phyloP scores from a whole-genome alignment of 129 eudicot genomes.

The Helianthus tuberosus region DNA sequence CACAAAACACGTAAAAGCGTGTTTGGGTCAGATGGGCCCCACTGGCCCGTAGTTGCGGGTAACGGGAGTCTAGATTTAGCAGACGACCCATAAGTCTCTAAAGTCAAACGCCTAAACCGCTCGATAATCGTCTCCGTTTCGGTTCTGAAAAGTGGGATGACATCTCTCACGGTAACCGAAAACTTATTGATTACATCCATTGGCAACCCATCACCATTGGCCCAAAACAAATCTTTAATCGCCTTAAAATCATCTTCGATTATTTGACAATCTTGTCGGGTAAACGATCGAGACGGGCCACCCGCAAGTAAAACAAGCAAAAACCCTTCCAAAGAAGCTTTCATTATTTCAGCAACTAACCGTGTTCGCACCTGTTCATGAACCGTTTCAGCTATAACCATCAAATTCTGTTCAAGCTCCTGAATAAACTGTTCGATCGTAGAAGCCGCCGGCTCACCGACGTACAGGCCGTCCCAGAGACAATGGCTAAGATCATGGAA shows the following conservation, averaged over 20 bases:
- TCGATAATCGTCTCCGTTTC: slow-evolving; percentile 83
- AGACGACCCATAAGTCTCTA: slow-evolving; percentile 84
- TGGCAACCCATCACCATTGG: slow-evolving; percentile 95
- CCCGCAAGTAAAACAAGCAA: slow-evolving; percentile 92
- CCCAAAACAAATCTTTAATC: slow-evolving; percentile 85
- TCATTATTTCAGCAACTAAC: slow-evolving; percentile 85
- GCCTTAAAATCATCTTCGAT: slow-evolving; percentile 89
- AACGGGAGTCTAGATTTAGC: slow-evolving; percentile 83
- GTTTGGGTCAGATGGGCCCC: slow-evolving; percentile 88
- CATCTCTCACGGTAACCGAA: slow-evolving; percentile 69
- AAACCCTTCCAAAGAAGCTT: slow-evolving; percentile 87
- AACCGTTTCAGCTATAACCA: slow-evolving; percentile 65
- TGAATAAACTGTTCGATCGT: slow-evolving; percentile 81
- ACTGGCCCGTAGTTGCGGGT: slow-evolving; percentile 95
- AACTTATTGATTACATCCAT: slow-evolving; percentile 73
- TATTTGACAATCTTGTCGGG: slow-evolving; percentile 64
- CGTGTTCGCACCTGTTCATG: slow-evolving; percentile 84
- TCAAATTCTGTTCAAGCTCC: slow-evolving; percentile 72
- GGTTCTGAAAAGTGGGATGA: slow-evolving; percentile 68
- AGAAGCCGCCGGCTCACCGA: slow-evolving; percentile 76
- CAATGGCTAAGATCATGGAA: slow-evolving; percentile 80
- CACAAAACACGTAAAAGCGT: slow-evolving; percentile 90
- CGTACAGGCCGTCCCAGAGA: slow-evolving; percentile 83
- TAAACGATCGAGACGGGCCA: slow-evolving; percentile 79
- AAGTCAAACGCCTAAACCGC: slow-evolving; percentile 66